Conservation (phyloP, 2,329 filamentous ascomycete genomes). For the Cladobotryum mycophilum region DNA sequence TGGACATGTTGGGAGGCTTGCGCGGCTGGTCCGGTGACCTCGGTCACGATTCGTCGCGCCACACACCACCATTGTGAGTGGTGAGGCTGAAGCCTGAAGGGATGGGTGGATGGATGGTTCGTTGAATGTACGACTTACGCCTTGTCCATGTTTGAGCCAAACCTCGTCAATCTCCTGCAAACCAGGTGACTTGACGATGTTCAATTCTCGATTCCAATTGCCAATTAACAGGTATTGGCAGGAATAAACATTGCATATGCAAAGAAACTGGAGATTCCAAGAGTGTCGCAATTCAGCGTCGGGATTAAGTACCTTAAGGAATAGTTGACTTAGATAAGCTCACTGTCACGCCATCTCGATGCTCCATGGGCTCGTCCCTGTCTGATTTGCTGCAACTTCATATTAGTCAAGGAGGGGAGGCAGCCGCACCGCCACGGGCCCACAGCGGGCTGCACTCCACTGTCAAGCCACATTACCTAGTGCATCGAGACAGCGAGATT, state of each 20-base stretch:
- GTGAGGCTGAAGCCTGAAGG: neutral
- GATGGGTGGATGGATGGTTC: neutral
- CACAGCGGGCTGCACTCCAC: neutral
- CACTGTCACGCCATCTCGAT: conserved; percentile 9
- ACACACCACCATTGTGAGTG: conserved; percentile 2
- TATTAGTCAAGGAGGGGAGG: too few species aligned
- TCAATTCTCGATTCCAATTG: too few species aligned
- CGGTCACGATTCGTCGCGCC: conserved; percentile 8
- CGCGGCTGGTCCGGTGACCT: conserved; percentile 6
- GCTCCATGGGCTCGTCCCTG: conserved; percentile 9
- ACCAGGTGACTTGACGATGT: too few species aligned
- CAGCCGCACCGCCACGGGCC: neutral
- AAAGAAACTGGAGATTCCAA: too few species aligned
- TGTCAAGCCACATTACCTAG: too few species aligned
- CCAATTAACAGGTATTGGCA: too few species aligned
- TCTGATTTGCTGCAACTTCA: conserved; percentile 2
- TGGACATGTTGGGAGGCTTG: neutral
- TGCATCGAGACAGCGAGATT: too few species aligned
- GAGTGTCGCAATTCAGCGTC: neutral
- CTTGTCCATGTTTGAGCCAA: conserved; percentile 9
- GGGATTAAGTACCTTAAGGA: neutral
- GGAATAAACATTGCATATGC: too few species aligned
- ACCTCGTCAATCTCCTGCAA: too few species aligned
- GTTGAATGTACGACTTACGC: conserved; percentile 3
- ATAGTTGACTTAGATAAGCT: conserved; percentile 6